Evolutionary conservation across 2,329 filamentous ascomycete species (phyloP), one percentile per base, ranked within the genome.

Genomic region (Xylaria sp.): DNA sequence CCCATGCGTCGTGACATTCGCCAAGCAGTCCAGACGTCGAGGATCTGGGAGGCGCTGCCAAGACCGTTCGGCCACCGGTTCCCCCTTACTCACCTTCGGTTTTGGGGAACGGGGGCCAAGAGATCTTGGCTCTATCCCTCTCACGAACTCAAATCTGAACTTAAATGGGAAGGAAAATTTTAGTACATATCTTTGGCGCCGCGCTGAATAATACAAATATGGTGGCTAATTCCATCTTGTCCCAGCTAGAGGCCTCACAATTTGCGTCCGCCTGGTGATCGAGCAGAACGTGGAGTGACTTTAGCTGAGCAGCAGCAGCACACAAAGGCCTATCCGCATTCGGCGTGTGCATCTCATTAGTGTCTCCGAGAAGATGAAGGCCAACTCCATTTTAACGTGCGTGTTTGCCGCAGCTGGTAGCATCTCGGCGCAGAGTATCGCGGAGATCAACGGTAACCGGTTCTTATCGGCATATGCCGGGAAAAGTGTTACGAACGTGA

Each of bases 361-460:
- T 36, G 23, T 31, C 8, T 15, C 28, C 28, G 31, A 57, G 56
- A 71, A 46, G 46, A 69, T 69, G 69, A 69, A 36, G 57, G 15
- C 39, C 15, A 18, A 20, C 20, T 58, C 60, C 5, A 46, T n/a
- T 5, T 43, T 69, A 56, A 41, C 74, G 13, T 70, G 76, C 51
- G 71, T 66, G 46, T 66, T 79, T 48, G 83, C 83, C 54, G 72
- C 85, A 36, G 57, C 46, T 6, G 28, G 56, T 54, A 12, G 51
- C 60, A 59, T 54, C 41, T 67, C 69, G 23, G 76, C 72, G 4
- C 68, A 75, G 64, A 85, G 85, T 67, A 89, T 90, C 73, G 82
- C 84, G 67, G 82, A 90, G 74, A 91, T 92, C 83, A 92, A 91
- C 73, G 90, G 90, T 72, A 84, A 88, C 75, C 84, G 79, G 25